Evolutionary conservation across 2,329 filamentous ascomycete genomes (phyloP).

Genomic region (Xylariaceae sp.): DNA sequence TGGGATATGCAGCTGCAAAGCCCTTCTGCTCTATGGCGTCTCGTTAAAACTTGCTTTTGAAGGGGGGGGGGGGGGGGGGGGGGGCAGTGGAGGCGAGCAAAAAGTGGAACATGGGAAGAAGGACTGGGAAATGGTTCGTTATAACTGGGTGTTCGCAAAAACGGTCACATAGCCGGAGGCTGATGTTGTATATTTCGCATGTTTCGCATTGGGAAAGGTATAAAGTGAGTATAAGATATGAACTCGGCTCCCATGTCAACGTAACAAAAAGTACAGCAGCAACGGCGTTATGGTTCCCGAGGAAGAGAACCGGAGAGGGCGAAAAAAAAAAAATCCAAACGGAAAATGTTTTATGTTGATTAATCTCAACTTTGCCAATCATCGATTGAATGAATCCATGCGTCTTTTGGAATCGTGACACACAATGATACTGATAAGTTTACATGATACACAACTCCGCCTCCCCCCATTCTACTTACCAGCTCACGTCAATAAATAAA

Average conservation of each 20-base stretch:
- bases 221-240: neutral
- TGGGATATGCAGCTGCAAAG: constrained; percentile 6
- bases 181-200: neutral
- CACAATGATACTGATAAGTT: neutral
- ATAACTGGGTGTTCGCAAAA: neutral
- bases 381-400: neutral
- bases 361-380: neutral
- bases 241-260: neutral
- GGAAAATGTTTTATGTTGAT: neutral
- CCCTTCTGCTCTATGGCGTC: constrained; percentile 1
- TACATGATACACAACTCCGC: neutral
- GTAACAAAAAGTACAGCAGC: neutral
- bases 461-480: neutral
- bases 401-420: neutral
- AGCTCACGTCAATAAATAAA: neutral
- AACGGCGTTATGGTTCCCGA: too few species aligned
- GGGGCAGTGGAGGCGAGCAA: neutral
- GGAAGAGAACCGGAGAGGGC: too few species aligned
- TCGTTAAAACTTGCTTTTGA: constrained; percentile 1
- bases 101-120: neutral
- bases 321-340: neutral
- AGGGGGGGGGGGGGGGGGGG: neutral
- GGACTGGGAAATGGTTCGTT: neutral
- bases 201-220: neutral
- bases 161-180: neutral